A percentile compares a stretch with the other conserved stretches of the same genome.
These are phyloP conservation scores for Actinomortierella wolfii DNA, from an alignment of 371 early-diverging fungal species.

Conservation along the genomic window DNA sequence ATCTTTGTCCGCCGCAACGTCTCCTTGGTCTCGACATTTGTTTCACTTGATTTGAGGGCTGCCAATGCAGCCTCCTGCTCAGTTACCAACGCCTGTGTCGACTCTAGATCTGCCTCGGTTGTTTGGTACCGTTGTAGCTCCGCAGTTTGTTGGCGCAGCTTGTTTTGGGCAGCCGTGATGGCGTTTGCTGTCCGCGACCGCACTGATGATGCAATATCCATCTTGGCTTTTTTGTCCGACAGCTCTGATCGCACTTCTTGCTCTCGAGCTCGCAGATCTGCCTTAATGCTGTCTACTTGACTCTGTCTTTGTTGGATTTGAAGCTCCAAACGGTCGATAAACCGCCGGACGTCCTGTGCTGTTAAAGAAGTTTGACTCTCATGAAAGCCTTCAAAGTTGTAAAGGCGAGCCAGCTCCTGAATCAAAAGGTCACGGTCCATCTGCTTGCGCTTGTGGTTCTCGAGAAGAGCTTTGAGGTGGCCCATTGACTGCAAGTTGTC, in stretches of 20 bases:
- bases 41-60: conserved; percentile 15
- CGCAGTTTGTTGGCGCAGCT: conserved; percentile 18
- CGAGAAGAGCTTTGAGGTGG: conserved; percentile 29
- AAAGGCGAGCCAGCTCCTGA: conserved; percentile 16
- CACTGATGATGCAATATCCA: conserved; percentile 46
- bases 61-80: conserved; percentile 20
- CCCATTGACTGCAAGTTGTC: conserved; percentile 33
- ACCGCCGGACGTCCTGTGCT: conserved; percentile 19
- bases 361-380: conserved; percentile 6
- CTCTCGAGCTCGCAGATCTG: conserved; percentile 15
- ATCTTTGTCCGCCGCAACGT: conserved; percentile 20
- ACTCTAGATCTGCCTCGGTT: conserved; percentile 12
- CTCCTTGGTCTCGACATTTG: conserved; percentile 19
- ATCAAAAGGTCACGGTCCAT: conserved; percentile 27
- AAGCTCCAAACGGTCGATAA: conserved; percentile 21
- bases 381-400: conserved; percentile 19
- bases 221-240: conserved; percentile 47
- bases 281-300: conserved; percentile 20
- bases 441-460: conserved; percentile 32
- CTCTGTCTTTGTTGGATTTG: conserved; percentile 13
- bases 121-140: conserved; percentile 22
- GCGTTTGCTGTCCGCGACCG: conserved; percentile 11
- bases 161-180: conserved; percentile 21
- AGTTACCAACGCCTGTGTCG: conserved; percentile 9
- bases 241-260: conserved; percentile 36